Evolutionary conservation across 139 green algal species (phyloP), one percentile per base, ranked within the genome.

Genomic region (Diplosphaera chodatii): DNA sequence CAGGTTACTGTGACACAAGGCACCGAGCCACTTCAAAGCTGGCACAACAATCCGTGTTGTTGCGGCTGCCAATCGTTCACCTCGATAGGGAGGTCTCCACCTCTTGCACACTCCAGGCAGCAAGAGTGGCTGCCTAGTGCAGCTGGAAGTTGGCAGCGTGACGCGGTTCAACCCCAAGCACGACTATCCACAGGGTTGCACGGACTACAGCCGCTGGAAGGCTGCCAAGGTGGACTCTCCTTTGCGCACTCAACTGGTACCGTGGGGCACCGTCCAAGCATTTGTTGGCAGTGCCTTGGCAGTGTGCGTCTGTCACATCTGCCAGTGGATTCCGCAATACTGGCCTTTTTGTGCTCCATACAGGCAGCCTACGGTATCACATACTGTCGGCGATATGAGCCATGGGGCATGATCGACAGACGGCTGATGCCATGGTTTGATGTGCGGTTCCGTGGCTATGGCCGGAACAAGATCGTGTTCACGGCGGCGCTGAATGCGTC

Each of bases 391-490:
- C 67, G 29, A 2, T 63, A 72, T 31, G 69, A 74, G 69, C 69
- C 69, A 5, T 74, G 69, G 69, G 32, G 66, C n/a, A 68, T 74
- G 28, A 33, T 48, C 30, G 29, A 74, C 69, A 59, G 69, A 1
- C 33, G 31, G 25, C 33, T 32, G 4, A 56, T 37, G 28, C 62
- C 62, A 18, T 66, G 28, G 28, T 66, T 37, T 23, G 62, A 66
- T 20, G 29, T 66, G 28, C 62, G 62, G 13, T 66, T 66, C 25
- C 62, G 62, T 3, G 62, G 62, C 62, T 66, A 66, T 20, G 28
- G 28, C 62, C 29, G 29, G 23, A 33, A 66, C 62, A 66, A 66
- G 25, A 59, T 59, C 48, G 48, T 59, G 16, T 59, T 59, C 48
- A 59, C 48, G 25, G 48, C 48, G 48, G 48, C 48, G 10, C 16